Evolutionary conservation across 345 rosid genomes (phyloP).

Genomic region (Aquilaria malaccensis): DNA sequence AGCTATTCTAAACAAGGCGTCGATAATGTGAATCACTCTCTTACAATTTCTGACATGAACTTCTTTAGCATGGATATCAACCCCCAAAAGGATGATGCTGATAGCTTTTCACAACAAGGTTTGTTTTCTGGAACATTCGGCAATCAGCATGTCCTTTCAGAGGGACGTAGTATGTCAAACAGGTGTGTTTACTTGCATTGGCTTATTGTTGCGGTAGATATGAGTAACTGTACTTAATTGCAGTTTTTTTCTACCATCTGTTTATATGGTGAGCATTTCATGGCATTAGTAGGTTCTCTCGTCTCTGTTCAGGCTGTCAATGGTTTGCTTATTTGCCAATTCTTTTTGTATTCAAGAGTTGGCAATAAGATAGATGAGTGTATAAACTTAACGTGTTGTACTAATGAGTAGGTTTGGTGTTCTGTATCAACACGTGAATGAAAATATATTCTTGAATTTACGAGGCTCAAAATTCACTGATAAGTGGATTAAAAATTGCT

Average conservation of each 20-base stretch:
- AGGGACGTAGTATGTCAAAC: conserved; percentile 35
- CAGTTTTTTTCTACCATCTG: neutral
- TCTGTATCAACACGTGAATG: no score
- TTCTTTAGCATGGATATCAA: conserved; percentile 22
- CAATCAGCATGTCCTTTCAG: conserved; percentile 22
- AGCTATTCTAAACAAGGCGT: conserved; percentile 16
- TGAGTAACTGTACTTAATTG: neutral
- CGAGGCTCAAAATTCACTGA: no score
- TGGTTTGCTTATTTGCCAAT: no score
- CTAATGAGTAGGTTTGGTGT: no score
- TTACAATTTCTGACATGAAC: conserved; percentile 25
- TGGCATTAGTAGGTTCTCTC: no score
- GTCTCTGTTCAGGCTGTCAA: no score
- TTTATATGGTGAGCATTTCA: no score
- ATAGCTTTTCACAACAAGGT: conserved; percentile 27
- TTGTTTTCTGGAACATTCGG: conserved; percentile 28
- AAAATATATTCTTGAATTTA: no score
- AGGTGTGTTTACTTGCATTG: conserved; percentile 27
- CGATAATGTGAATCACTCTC: conserved; percentile 17
- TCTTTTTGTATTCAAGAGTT: no score
- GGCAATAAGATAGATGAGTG: no score
- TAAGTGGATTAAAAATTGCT: no score
- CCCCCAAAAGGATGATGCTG: conserved; percentile 28
- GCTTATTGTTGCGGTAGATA: neutral
- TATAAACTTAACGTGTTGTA: no score